Percentiles rank a stretch among this genome's conserved stretches.
phyloP scores from a whole-genome alignment of 2,329 filamentous ascomycete species.

The Beauveria asiatica region DNA sequence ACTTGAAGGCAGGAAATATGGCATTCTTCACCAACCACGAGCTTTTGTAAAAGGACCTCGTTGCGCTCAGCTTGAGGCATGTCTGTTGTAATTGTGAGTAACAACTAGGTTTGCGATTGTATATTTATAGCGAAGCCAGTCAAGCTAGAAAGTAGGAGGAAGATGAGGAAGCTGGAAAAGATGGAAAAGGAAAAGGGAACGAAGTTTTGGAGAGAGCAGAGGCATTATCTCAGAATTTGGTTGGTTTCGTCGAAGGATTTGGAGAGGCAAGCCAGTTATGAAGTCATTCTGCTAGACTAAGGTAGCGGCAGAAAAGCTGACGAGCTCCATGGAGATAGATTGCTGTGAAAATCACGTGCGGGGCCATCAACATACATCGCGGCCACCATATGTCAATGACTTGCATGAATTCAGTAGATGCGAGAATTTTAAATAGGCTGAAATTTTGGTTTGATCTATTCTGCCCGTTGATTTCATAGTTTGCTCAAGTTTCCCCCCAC shows the following conservation, averaged over 20 bases:
- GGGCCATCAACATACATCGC: neutral
- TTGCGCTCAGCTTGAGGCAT: conserved; percentile 1
- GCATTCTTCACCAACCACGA: neutral
- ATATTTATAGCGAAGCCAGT: neutral
- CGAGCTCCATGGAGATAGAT: neutral
- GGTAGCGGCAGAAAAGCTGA: neutral
- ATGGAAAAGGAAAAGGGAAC: neutral
- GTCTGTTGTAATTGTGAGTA: neutral
- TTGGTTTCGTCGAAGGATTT: neutral
- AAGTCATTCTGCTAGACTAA: neutral
- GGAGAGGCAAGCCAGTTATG: neutral
- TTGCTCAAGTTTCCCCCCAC: too few relatives aligned
- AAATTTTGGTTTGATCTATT: neutral
- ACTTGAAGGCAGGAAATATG: neutral
- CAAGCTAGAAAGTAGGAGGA: neutral
- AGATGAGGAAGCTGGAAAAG: neutral
- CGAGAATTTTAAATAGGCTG: neutral
- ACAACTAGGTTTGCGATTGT: neutral
- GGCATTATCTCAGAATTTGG: neutral
- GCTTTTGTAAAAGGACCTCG: neutral
- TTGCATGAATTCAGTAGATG: neutral
- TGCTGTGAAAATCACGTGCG: neutral
- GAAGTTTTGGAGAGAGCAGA: neutral
- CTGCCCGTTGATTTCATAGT: neutral
- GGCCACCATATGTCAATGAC: neutral